Conservation (phyloP, 2,329 filamentous ascomycete genomes). For the Pyrenochaeta sp. region DNA sequence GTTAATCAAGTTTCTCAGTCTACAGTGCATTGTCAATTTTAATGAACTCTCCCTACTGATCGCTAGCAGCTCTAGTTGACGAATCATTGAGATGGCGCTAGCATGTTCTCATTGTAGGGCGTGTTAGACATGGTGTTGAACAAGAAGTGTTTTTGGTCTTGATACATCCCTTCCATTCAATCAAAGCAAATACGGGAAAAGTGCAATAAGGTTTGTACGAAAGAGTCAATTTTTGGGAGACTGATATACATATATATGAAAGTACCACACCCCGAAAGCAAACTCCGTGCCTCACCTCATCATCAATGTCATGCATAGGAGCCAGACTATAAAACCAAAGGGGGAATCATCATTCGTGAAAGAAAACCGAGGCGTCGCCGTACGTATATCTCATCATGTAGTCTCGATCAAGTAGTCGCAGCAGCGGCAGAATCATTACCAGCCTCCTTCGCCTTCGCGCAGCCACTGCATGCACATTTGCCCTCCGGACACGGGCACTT, state of each 20-base stretch:
- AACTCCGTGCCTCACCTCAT: constrained; percentile 13
- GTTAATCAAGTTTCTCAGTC: too few species aligned
- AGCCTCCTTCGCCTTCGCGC: constrained; percentile 50
- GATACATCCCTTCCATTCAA: not conserved
- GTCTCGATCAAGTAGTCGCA: constrained; percentile 10
- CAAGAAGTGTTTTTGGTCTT: too few species aligned
- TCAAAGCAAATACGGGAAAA: not conserved
- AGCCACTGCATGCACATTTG: constrained; percentile 57
- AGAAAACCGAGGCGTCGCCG: constrained; percentile 1
- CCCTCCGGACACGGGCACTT: constrained; percentile 57
- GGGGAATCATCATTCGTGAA: constrained; percentile 19
- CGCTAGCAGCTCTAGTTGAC: too few species aligned
- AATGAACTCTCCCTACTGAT: too few species aligned
- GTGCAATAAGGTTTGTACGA: not conserved
- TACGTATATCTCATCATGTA: not conserved
- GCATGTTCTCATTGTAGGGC: too few species aligned
- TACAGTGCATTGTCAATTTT: too few species aligned
- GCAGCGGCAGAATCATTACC: constrained; percentile 20
- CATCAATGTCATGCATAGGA: constrained; percentile 13
- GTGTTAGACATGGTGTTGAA: too few species aligned
- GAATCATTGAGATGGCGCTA: too few species aligned
- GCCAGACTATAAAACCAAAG: constrained; percentile 19
- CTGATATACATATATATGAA: not conserved
- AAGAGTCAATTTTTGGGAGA: not conserved
- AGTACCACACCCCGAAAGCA: not conserved